Percentiles rank a stretch among this genome's conserved stretches.
phyloP scores from a whole-genome alignment of 2,329 filamentous ascomycete genomes.

The Epichloe glyceriae region DNA sequence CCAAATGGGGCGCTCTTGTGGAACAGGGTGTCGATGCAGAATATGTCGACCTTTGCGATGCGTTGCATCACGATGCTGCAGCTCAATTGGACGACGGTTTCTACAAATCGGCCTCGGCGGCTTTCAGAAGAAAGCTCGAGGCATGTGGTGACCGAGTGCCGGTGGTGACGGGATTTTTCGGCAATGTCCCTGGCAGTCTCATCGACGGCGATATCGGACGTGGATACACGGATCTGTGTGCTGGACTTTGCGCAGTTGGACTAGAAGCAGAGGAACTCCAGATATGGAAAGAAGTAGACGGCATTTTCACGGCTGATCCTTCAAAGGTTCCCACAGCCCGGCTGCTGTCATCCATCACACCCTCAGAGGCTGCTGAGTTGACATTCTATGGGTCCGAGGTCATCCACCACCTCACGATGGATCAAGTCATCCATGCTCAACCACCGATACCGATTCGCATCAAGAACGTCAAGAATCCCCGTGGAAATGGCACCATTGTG shows the following conservation, averaged over 20 bases:
- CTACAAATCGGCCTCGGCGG: slow-evolving; percentile 50
- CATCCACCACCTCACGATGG: slow-evolving; percentile 98
- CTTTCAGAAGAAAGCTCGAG: slow-evolving; percentile 50
- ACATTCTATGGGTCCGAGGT: slow-evolving; percentile 93
- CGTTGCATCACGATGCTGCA: slow-evolving; percentile 54
- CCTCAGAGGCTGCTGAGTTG: slow-evolving; percentile 87
- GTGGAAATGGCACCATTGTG: slow-evolving; percentile 66
- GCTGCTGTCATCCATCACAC: slow-evolving; percentile 78
- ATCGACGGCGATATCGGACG: slow-evolving; percentile 81
- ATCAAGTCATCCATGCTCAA: slow-evolving; percentile 75
- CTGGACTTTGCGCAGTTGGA: slow-evolving; percentile 80
- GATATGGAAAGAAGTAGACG: slow-evolving; percentile 98
- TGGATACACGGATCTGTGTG: slow-evolving; percentile 93
- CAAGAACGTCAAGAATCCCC: slow-evolving; percentile 83
- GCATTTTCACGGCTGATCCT: slow-evolving; percentile 76
- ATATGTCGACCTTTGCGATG: slow-evolving; percentile 79
- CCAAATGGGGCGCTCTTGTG: slow-evolving; percentile 14
- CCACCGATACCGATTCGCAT: slow-evolving; percentile 75
- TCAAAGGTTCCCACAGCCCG: slow-evolving; percentile 88
- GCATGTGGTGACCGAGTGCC: slow-evolving; percentile 57
- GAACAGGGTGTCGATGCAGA: slow-evolving; percentile 62
- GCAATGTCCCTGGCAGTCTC: slow-evolving; percentile 78
- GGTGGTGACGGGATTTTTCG: slow-evolving; percentile 88
- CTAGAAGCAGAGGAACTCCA: slow-evolving; percentile 80
- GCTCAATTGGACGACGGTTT: slow-evolving; percentile 53